phyloP scores from a whole-genome alignment of 257 asterid genomes.

The Handroanthus guayacan region DNA sequence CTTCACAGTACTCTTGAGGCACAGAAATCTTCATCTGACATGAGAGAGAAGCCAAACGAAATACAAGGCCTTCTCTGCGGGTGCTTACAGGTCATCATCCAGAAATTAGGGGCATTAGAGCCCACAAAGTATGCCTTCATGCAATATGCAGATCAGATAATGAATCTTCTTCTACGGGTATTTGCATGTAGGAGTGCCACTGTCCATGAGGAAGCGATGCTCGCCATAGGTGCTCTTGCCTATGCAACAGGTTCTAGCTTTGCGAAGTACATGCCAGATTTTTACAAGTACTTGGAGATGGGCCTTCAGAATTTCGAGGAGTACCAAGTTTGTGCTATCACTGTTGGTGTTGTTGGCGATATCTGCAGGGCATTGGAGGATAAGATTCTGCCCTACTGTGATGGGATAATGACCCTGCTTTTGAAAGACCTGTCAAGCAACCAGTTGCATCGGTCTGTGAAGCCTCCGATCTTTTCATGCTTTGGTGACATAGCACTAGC shows the following conservation, averaged over 20 bases:
- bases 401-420: constrained; percentile 86
- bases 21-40: constrained; percentile 74
- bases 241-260: constrained; percentile 73
- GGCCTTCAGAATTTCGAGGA: constrained; percentile 95
- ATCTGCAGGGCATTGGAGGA: constrained; percentile 89
- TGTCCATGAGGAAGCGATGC: constrained; percentile 97
- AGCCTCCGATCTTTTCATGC: constrained; percentile 89
- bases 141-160: constrained; percentile 85
- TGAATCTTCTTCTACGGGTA: constrained; percentile 74
- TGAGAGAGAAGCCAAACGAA: constrained; percentile 80
- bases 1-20: constrained; percentile 81
- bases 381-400: constrained; percentile 75
- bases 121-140: constrained; percentile 64
- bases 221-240: constrained; percentile 91
- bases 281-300: constrained; percentile 86
- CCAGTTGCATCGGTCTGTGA: constrained; percentile 84
- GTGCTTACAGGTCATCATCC: constrained; percentile 82
- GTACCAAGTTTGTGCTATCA: constrained; percentile 88
- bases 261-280: constrained; percentile 78
- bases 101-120: constrained; percentile 73
- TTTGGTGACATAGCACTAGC: constrained; percentile 91
- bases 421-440: constrained; percentile 81
- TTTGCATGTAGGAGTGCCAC: constrained; percentile 87
- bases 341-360: constrained; percentile 93
- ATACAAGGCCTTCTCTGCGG: constrained; percentile 89